Base-by-base conservation (phyloP, 2,329 filamentous ascomycete species). In the Exophiala viscosa region DNA sequence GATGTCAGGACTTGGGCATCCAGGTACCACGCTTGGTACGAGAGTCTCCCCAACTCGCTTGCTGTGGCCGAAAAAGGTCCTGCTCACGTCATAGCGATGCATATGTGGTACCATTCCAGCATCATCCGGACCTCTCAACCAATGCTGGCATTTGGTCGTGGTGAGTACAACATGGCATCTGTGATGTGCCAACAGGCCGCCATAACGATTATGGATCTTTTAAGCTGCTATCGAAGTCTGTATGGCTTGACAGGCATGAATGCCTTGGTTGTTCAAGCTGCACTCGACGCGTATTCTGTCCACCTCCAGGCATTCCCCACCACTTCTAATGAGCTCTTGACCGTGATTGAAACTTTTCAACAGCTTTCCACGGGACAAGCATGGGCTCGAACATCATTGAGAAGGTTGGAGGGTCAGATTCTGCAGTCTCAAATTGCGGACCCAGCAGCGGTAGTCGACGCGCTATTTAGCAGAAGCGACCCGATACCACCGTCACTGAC, bases 291-390 rank as follows among this genome's bases (percentile, higher is more conserved):
- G 4, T 42, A 42, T 17, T n/a, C 13, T 17, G 9, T 28, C 14
- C 39, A 42, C 31, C 39, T 42, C 39, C 11, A 10, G n/a, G 20
- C 18, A n/a, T 28, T 42, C 18, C 18, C 18, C 2, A 20, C 39
- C 18, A 18, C 39, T 8, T 7, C 31, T 6, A 42, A 45, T 20
- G 32, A 45, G 13, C 9, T 45, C 13, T 35, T 17, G 28, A 35
- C n/a, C 8, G 32, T 45, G 15, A 32, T 45, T 15, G 23, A 45
- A 45, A 17, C 32, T 10, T 45, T 45, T 35, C 28, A 45, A n/a
- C 20, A 45, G 9, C 28, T 45, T 34, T 45, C 28, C 11, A 45
- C 18, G n/a, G 20, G 32, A 17, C 43, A 34, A 17, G 13, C n/a
- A 35, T 45, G 43, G 43, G 43, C 43, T 17, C 23, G 10, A 10